Evolutionary conservation across 805 yeast species (phyloP), one percentile per base, ranked within the genome.

Genomic region (Ogataea kodamae): DNA sequence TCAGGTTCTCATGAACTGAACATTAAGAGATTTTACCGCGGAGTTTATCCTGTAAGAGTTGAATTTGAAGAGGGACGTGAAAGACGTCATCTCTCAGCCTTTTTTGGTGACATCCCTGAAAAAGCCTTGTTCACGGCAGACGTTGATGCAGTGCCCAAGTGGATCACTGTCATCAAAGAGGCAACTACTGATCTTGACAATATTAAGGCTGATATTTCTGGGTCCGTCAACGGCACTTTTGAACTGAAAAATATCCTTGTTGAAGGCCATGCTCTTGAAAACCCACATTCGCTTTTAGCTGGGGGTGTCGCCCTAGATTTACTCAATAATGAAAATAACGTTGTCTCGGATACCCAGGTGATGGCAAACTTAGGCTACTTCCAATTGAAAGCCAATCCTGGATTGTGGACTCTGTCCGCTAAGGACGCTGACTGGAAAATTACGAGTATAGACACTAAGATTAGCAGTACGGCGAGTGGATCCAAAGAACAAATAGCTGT

Each of bases 341-440:
- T 12, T 13, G 52, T 34, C 10, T 62, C 70, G 1, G 86, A 78
- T 43, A 81, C 96, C 0, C 64, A 61, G 22, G 77, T 88, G 1
- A 83, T 90, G 92, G 71, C 79, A 1, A 80, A 83, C 23, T 65
- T 81, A 42, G 97, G 97, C 0, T 90, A 90, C 56, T 74, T 82
- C 34, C 97, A 89, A 57, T 63, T 92, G 28, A 74, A 74, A 42
- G 77, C 82, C 0, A 67, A 65, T 31, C 92, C 94, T 1, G 96
- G 96, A 0, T 28, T 67, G 3, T 84, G 85, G 81, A 54, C 61
- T 2, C 53, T 85, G n/a, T 46, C 49, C 1, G 49, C 79, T 9
- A 70, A 71, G 7, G 52, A 62, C 4, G 10, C 11, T 3, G 14
- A 16, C 6, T 17, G 6, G 11, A 32, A 28, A 18, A 10, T 22